phyloP scores from a whole-genome alignment of 306 rosid species.

The Dryas octopetala region DNA sequence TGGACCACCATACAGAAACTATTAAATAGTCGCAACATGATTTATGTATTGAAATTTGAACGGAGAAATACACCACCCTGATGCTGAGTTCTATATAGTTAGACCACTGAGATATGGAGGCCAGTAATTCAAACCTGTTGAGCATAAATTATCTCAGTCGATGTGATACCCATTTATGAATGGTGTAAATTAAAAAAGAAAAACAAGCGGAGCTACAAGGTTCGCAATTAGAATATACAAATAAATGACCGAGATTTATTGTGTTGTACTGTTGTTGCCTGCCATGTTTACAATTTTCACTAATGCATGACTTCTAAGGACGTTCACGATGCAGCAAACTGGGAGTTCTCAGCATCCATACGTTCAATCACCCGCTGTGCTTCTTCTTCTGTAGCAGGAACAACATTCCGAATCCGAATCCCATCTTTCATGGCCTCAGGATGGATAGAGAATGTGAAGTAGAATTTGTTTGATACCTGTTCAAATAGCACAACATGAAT shows the following conservation, averaged over 20 bases:
- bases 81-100: too few relatives aligned
- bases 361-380: constrained; percentile 68
- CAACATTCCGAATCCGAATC: constrained; percentile 57
- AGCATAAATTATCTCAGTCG: background rate
- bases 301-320: constrained; percentile 2
- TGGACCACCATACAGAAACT: too few relatives aligned
- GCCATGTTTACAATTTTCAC: background rate
- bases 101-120: background rate
- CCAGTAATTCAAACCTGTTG: background rate
- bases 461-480: constrained; percentile 86
- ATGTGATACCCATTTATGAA: too few relatives aligned
- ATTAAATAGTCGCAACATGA: too few relatives aligned
- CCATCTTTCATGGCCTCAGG: constrained; percentile 58
- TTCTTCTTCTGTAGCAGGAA: constrained; percentile 80
- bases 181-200: background rate
- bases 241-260: background rate
- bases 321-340: constrained; percentile 27
- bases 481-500: constrained; percentile 9
- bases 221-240: background rate
- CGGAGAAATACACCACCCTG: too few relatives aligned
- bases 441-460: constrained; percentile 66
- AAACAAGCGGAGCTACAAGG: background rate
- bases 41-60: too few relatives aligned
- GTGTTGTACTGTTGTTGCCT: background rate
- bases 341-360: constrained; percentile 58